phyloP scores from a whole-genome alignment of 352 stramenopile species.

The Phytopythium delawarense region DNA sequence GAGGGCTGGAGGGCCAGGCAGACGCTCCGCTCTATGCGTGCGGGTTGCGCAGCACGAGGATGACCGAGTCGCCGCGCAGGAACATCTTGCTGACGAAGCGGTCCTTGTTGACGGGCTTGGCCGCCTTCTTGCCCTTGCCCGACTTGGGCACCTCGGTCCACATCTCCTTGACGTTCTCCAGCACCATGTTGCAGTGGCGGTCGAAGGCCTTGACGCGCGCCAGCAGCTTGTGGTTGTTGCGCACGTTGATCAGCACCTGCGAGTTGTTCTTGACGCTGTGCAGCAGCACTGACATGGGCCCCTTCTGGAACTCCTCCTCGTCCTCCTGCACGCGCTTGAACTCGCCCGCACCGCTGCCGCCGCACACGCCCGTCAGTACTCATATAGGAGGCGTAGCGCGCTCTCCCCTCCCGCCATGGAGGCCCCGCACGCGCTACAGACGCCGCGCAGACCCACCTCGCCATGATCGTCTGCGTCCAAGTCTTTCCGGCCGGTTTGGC shows the following conservation, averaged over 20 bases:
- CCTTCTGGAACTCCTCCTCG: conserved; percentile 94
- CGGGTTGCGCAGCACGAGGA: conserved; percentile 98
- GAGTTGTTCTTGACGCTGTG: conserved; percentile 97
- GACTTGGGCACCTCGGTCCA: conserved; percentile 99
- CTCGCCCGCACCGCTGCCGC: conserved; percentile 33
- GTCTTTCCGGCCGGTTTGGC: background rate
- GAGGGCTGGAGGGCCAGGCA: background rate
- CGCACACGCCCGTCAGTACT: background rate
- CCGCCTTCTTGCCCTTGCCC: conserved; percentile 95
- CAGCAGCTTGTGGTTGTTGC: conserved; percentile 99
- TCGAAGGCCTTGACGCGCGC: conserved; percentile 99
- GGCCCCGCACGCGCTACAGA: background rate
- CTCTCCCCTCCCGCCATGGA: too few species aligned
- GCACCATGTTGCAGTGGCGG: conserved; percentile 99
- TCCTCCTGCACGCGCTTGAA: conserved; percentile 87
- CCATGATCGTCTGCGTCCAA: conserved; percentile 2
- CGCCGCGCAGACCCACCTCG: background rate
- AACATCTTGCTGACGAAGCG: conserved; percentile 99
- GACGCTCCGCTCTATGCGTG: conserved; percentile 49
- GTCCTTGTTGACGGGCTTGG: conserved; percentile 97
- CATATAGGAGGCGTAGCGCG: too few species aligned
- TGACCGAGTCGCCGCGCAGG: conserved; percentile 98
- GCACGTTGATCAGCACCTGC: conserved; percentile 99
- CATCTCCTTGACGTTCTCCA: conserved; percentile 99
- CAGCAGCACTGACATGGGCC: conserved; percentile 96